Evolutionary conservation across 169 alveolate genomes (phyloP), one percentile per base, ranked within the genome.

Genomic region (Eimeria falciformis): DNA sequence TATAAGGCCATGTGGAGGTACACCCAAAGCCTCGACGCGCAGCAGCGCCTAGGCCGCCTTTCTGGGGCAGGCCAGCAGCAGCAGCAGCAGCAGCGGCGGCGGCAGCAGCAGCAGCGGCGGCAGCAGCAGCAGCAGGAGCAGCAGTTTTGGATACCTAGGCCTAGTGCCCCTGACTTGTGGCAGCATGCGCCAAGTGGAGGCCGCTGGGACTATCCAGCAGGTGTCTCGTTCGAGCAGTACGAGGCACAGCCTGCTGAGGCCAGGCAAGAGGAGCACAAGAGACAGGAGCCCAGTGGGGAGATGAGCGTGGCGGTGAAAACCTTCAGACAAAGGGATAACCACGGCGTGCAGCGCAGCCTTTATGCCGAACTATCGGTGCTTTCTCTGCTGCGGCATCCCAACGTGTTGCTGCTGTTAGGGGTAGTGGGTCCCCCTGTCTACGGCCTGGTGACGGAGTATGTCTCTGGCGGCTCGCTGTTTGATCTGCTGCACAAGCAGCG

Each of bases 401-500:
- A 96, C 86, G 95, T 96, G 68, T 93, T 96, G 47, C 94, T 95
- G 53, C 95, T 95, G 69, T 90, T 96, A 87, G 98, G 98, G 29
- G 97, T 96, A 5, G 97, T 95, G 78, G 47, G 83, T 73, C 78
- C 95, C 14, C 95, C 96, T 45, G 93, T 91, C 33, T 96, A 96
- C 86, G 95, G 97, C 50, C 94, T 96, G 94, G 95, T 96, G 37
- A 96, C 97, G n/a, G 98, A 96, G 92, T 95, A 94, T 55, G 96
- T 94, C 4, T 90, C 94, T 0, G 84, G 91, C 66, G 96, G 97
- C 14, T 95, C 96, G 23, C 81, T 96, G 56, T 96, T 96, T 79
- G 97, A 96, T 46, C 91, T 96, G 68, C 94, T 96, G 50, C 98
- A 96, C 68, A 85, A 91, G 79, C 95, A 91, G 27, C 87, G 68